Percentiles rank a stretch among this genome's conserved stretches.
phyloP scores from a whole-genome alignment of 768 basidiomycete genomes.

The Lentinula aciculospora region DNA sequence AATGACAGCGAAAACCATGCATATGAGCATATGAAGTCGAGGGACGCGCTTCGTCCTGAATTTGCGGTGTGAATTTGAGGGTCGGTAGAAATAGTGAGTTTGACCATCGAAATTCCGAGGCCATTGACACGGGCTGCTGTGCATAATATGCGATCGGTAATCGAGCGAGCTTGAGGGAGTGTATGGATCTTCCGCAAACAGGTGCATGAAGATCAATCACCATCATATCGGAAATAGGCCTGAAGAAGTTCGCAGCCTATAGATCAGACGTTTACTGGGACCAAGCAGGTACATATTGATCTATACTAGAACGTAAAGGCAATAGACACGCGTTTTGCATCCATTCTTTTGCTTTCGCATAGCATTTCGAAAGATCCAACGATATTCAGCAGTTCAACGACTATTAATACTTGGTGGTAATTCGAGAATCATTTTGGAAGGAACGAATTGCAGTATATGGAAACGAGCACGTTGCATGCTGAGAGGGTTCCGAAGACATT shows the following conservation, averaged over 20 bases:
- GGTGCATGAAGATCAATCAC: conserved; percentile 3
- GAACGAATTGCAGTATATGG: not conserved
- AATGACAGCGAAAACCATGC: conserved; percentile 3
- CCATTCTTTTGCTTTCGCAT: not conserved
- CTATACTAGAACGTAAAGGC: not conserved
- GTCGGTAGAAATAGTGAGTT: conserved; percentile 9
- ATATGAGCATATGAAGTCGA: not conserved
- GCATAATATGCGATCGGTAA: conserved; percentile 2
- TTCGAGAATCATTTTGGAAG: not conserved
- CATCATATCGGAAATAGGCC: conserved; percentile 25
- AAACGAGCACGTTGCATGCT: not conserved
- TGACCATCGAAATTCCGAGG: conserved; percentile 5
- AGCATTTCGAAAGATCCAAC: not conserved
- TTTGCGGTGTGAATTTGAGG: conserved; percentile 3
- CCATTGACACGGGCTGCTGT: conserved; percentile 1
- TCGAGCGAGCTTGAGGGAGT: not conserved
- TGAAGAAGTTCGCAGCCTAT: not conserved
- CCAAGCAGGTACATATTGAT: conserved; percentile 5
- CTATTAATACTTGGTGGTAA: not conserved
- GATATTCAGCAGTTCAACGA: not conserved
- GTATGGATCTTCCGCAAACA: conserved; percentile 1
- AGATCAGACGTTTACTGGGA: conserved; percentile 1
- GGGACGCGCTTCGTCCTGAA: conserved; percentile 4
- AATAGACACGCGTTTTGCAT: conserved; percentile 2
- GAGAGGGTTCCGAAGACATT: not conserved